Evolutionary conservation across 192 early-diverging fungal genomes (phyloP).

Genomic region (Spinellus fusiger): DNA sequence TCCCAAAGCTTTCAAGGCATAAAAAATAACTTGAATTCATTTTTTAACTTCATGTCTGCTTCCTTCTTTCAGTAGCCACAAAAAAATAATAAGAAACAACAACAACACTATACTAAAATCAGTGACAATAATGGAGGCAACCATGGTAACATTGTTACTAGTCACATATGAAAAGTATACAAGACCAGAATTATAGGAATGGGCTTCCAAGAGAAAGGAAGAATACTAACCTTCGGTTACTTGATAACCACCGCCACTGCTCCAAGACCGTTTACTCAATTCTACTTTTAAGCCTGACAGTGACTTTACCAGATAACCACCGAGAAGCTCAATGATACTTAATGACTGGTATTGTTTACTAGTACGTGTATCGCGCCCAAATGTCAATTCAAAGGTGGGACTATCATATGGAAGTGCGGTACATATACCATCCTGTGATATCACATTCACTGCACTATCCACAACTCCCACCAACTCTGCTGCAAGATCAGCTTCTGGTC

Average conservation of each 20-base stretch:
- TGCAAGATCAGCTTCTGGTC: slow-evolving; percentile 47
- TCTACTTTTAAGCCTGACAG: slow-evolving; percentile 34
- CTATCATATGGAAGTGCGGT: slow-evolving; percentile 28
- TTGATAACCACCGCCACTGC: slow-evolving; percentile 22
- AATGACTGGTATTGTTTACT: neutral
- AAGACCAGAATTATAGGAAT: neutral
- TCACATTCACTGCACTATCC: slow-evolving; percentile 1
- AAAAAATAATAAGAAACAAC: no score
- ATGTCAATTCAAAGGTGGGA: slow-evolving; percentile 30
- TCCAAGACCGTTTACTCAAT: slow-evolving; percentile 13
- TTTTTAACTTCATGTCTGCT: no score
- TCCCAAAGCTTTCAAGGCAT: no score
- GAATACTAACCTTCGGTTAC: slow-evolving; percentile 37
- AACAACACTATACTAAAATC: no score
- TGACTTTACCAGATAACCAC: slow-evolving; percentile 29
- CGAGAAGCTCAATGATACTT: slow-evolving; percentile 19
- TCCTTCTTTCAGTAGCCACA: no score
- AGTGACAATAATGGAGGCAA: no score
- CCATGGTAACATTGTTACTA: neutral
- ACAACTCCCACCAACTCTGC: slow-evolving; percentile 37
- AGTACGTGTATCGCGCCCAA: neutral
- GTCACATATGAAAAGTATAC: slow-evolving; percentile 3
- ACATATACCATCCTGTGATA: slow-evolving; percentile 39
- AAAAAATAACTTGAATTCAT: no score
- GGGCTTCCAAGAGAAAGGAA: neutral